Evolutionary conservation across 805 yeast genomes (phyloP).

Genomic region (Wickerhamomyces queroliae): DNA sequence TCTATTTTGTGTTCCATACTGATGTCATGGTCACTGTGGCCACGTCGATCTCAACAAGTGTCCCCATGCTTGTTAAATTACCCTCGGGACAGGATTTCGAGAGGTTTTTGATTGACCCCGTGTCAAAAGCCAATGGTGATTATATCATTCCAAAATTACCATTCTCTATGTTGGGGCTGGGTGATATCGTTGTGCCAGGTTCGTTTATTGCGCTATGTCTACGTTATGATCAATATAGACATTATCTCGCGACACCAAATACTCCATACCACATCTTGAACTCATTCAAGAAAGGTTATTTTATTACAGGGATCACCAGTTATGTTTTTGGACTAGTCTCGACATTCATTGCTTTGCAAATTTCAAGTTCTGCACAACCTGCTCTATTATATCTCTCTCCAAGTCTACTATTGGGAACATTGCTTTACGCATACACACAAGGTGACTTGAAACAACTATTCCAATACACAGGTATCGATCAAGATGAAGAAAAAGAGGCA

Average conservation of each 20-base stretch:
- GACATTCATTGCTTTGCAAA: slow-evolving; percentile 36
- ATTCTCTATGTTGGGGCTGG: slow-evolving; percentile 50
- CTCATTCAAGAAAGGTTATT: slow-evolving; percentile 38
- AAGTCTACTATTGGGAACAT: slow-evolving; percentile 28
- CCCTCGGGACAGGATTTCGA: slow-evolving; percentile 15
- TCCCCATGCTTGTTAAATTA: slow-evolving; percentile 34
- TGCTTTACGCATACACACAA: slow-evolving; percentile 26
- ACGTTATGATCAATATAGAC: slow-evolving; percentile 44
- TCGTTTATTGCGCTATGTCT: slow-evolving; percentile 44
- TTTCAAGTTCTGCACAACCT: slow-evolving; percentile 51
- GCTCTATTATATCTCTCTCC: slow-evolving; percentile 65
- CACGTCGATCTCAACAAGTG: slow-evolving; percentile 36
- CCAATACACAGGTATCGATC: slow-evolving; percentile 26
- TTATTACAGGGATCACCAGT: slow-evolving; percentile 36
- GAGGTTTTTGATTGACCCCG: slow-evolving; percentile 1
- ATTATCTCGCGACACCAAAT: slow-evolving; percentile 26
- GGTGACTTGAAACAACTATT: slow-evolving; percentile 31
- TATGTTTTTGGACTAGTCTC: slow-evolving; percentile 40
- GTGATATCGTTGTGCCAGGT: slow-evolving; percentile 64
- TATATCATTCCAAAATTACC: slow-evolving; percentile 9
- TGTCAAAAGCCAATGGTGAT: background rate
- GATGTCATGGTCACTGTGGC: slow-evolving; percentile 62
- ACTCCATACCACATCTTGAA: slow-evolving; percentile 35
- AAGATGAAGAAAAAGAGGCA: slow-evolving; percentile 15
- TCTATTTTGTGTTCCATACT: slow-evolving; percentile 61